A percentile compares a stretch with the other conserved stretches of the same genome.
These are phyloP conservation scores for Endoconidiophora laricicola DNA, from an alignment of 2,329 filamentous ascomycete genomes.

Conservation along the genomic window DNA sequence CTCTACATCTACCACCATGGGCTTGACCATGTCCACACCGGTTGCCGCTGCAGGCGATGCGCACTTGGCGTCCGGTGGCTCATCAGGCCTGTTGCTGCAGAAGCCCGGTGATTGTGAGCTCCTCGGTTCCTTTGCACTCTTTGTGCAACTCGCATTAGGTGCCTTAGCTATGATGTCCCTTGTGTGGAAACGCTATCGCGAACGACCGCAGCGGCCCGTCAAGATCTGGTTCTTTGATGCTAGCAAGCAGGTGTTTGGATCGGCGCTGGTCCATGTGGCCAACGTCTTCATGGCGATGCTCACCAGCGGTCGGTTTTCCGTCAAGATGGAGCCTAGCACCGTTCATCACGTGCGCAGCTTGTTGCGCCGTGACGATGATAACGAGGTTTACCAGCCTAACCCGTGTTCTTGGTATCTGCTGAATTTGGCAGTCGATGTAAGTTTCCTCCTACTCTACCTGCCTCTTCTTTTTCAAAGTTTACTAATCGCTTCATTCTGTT, in stretches of 20 bases:
- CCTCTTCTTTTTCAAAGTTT: not conserved
- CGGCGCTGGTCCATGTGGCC: conserved; percentile 74
- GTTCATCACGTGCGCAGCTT: conserved; percentile 23
- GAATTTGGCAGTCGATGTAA: conserved; percentile 87
- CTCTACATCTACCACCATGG: conserved; percentile 13
- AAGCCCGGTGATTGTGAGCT: conserved; percentile 60
- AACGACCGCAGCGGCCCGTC: conserved; percentile 76
- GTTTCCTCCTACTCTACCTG: conserved; percentile 22
- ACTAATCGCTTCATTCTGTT: conserved; percentile 4
- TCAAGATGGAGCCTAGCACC: conserved; percentile 36
- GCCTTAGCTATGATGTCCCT: conserved; percentile 67
- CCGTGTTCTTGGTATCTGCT: conserved; percentile 93
- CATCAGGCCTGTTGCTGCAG: conserved; percentile 14
- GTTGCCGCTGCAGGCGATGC: conserved; percentile 13
- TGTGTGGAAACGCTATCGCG: conserved; percentile 85
- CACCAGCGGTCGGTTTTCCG: conserved; percentile 66
- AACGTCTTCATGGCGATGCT: conserved; percentile 96
- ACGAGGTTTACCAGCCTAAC: conserved; percentile 55
- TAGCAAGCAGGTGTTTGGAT: conserved; percentile 93
- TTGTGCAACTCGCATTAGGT: conserved; percentile 80
- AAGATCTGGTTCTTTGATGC: conserved; percentile 98
- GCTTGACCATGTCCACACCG: conserved; percentile 19
- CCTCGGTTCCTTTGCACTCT: conserved; percentile 74
- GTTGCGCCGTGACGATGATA: conserved; percentile 24
- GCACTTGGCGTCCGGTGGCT: conserved; percentile 11